These are phyloP conservation scores for Boletus reticulatus DNA, from an alignment of 768 basidiomycete species.

Conservation along the genomic window DNA sequence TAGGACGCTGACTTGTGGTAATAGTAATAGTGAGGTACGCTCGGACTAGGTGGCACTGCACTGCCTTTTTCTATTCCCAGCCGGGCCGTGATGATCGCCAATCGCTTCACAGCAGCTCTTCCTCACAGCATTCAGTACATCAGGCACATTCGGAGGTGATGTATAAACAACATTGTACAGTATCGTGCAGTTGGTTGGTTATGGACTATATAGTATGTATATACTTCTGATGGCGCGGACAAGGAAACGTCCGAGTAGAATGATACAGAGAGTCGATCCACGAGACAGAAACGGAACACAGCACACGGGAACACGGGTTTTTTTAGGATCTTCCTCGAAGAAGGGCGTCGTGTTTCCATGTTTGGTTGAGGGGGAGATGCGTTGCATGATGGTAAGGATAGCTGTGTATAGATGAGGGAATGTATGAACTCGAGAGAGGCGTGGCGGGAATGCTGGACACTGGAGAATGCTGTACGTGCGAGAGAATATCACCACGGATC, in stretches of 20 bases:
- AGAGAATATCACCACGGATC: constrained; percentile 30
- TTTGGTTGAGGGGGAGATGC: constrained; percentile 36
- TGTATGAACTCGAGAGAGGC: constrained; percentile 36
- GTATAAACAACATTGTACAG: constrained; percentile 34
- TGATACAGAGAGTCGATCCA: constrained; percentile 27
- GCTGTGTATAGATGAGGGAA: constrained; percentile 40
- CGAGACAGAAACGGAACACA: constrained; percentile 11
- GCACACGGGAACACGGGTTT: background rate
- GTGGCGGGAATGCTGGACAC: constrained; percentile 31
- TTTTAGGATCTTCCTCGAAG: constrained; percentile 35
- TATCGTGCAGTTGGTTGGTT: constrained; percentile 28
- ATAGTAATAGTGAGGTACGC: constrained; percentile 24
- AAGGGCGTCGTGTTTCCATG: constrained; percentile 47
- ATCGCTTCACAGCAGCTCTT: constrained; percentile 3
- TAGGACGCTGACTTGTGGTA: constrained; percentile 30
- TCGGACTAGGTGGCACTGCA: constrained; percentile 23
- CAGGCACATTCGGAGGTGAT: constrained; percentile 22
- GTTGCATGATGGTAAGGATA: constrained; percentile 44
- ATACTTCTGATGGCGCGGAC: constrained; percentile 23
- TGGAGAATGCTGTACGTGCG: constrained; percentile 31
- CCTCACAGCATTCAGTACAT: constrained; percentile 18
- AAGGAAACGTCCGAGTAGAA: constrained; percentile 4
- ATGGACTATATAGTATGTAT: constrained; percentile 34
- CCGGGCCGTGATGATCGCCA: constrained; percentile 22
- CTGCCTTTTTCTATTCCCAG: constrained; percentile 17